Conservation (phyloP, 208 protist genomes). For the Trypanosoma lewisi region DNA sequence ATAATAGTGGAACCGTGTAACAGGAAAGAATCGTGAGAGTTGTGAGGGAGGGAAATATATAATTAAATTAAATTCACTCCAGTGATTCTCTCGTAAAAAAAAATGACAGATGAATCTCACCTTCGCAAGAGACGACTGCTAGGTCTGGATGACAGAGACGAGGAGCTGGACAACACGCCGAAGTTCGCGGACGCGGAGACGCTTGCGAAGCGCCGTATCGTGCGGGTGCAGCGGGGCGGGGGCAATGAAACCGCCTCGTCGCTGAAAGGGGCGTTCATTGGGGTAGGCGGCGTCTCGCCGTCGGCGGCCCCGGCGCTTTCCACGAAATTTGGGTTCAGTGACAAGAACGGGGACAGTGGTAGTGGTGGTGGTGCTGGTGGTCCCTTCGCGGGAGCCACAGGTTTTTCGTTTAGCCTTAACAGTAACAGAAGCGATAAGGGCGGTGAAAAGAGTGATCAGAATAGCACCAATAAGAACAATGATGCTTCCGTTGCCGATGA, state of each 20-base stretch:
- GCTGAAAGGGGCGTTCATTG: conserved; percentile 19
- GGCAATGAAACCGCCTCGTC: conserved; percentile 7
- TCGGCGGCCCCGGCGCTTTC: conserved; percentile 2
- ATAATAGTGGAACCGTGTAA: no score
- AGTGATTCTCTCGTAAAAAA: no score
- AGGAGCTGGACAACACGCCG: conserved; percentile 49
- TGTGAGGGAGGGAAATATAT: neutral
- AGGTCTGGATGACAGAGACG: conserved; percentile 19
- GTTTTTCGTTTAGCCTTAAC: conserved; percentile 6
- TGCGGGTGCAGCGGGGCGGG: conserved; percentile 39
- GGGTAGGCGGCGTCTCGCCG: conserved; percentile 1
- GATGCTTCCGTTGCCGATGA: neutral
- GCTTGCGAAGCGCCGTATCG: conserved; percentile 66
- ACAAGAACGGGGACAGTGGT: conserved; percentile 3
- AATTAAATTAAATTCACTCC: conserved; percentile 2
- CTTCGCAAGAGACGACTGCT: conserved; percentile 12
- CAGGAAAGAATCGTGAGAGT: no score
- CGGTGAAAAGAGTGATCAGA: neutral
- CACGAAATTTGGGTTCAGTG: conserved; percentile 16
- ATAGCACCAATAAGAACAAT: neutral
- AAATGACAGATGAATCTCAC: conserved; percentile 15
- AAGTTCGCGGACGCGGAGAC: conserved; percentile 51
- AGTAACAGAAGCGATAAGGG: neutral
- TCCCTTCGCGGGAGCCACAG: neutral
- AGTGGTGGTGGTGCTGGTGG: neutral